Evolutionary conservation across 108 stramenopile genomes (phyloP), one percentile per base, ranked within the genome.

Genomic region (Pelagomonas calceolata): DNA sequence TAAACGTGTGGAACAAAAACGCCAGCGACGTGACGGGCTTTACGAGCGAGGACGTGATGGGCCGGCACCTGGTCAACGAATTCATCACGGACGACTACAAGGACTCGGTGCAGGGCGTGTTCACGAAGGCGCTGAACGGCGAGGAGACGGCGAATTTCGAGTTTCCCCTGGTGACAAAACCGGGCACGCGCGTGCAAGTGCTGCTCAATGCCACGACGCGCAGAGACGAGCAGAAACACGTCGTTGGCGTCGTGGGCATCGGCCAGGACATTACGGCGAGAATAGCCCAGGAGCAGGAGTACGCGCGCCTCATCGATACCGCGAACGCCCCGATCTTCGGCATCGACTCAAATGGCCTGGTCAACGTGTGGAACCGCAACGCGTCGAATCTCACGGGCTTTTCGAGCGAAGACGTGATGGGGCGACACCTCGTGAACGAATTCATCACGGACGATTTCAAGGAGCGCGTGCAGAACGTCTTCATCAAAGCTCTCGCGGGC

Each of bases 231-330:
- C 29, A 64, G 9, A 29, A 29, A 31, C 75, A 69, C 44, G 66
- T 89, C 33, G 81, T 91, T 17, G 90, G 90, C 73, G 90, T 82
- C 31, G 83, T 91, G 4, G 81, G 76, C 51, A 83, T 91, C 37
- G 88, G 87, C 0, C 83, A 86, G 72, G 87, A 88, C 68, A 74
- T 87, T 17, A 85, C 85, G 29, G 80, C 72, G 4, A 76, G 80
- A 34, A 33, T 80, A 29, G 79, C 79, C 4, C 79, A 80, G 44
- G 79, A 80, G 67, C 67, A 64, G 66, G 66, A 67, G 66, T 67
- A 67, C 66, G 34, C 31, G 35, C 34, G 35, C 30, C 71, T 72
- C 29, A 63, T 72, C 37, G 71, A 72, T 34, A 72, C 71, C 1
- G 71, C 71, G 10, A 72, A 72, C 64, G 71, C 71, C 4, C 71